Percentiles rank a stretch among this genome's conserved stretches.
Evolutionary conservation across 2,329 filamentous ascomycete species (phyloP).

Genomic region (Cryoendolithus antarcticus): DNA sequence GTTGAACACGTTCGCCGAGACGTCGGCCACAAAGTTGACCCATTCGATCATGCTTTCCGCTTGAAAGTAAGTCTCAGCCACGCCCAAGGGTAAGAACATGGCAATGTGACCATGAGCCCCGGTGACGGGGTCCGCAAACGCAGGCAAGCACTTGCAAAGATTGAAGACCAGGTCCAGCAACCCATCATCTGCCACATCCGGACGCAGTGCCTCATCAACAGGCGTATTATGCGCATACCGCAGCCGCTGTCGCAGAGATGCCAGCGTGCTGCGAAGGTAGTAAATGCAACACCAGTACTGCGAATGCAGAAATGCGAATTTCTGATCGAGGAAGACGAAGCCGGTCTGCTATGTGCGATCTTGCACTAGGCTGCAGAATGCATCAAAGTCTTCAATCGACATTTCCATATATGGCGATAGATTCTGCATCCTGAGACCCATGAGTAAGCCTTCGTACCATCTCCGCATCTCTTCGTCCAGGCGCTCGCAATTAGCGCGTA

Average conservation of each 20-base stretch:
- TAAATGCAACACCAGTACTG: conserved; percentile 1
- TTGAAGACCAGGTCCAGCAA: neutral
- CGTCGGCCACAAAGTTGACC: too few relatives aligned
- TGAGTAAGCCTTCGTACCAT: neutral
- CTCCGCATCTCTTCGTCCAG: neutral
- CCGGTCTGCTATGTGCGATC: too few relatives aligned
- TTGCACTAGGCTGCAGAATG: too few relatives aligned
- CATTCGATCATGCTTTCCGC: too few relatives aligned
- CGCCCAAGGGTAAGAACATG: neutral
- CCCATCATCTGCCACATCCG: too few relatives aligned
- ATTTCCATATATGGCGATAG: too few relatives aligned
- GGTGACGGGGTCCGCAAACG: neutral
- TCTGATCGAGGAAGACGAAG: too few relatives aligned
- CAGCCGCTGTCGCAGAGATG: neutral
- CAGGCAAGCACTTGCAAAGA: conserved; percentile 1
- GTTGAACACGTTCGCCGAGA: too few relatives aligned
- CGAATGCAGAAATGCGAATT: neutral
- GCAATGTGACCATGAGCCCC: conserved; percentile 2
- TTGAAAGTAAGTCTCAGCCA: too few relatives aligned
- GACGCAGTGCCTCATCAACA: too few relatives aligned
- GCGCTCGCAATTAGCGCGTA: neutral
- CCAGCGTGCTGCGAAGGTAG: neutral
- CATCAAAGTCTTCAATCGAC: too few relatives aligned
- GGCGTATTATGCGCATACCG: neutral
- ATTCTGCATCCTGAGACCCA: too few relatives aligned